Base-by-base conservation (phyloP, 2,329 filamentous ascomycete species). In the Aspergillus flavus region DNA sequence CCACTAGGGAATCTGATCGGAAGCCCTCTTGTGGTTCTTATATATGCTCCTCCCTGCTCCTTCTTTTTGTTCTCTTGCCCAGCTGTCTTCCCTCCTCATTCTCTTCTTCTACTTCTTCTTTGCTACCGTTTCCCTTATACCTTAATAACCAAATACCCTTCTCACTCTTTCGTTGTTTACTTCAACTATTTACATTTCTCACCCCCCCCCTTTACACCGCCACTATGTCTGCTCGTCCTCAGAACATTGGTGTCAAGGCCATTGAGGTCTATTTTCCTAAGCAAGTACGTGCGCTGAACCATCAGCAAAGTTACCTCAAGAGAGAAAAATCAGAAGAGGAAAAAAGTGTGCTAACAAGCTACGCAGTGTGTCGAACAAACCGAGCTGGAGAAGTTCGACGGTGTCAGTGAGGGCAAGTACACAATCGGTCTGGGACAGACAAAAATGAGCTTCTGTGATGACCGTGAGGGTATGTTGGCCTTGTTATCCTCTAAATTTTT, bases 201-300 rank as follows among this genome's bases (percentile, higher is more conserved):
- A 28, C 39, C 28, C 53, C 36, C 58, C 32, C 56, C 58, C 12
- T n/a, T 48, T 64, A 68, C 67, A 67, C 70, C 66, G 65, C 68
- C 72, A 80, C 68, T 70, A 94, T 93, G 91, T 86, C 90, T 76
- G 79, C 89, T 72, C 89, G 91, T 81, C 91, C 92, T 69, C 88
- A 93, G 81, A 94, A 94, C 83, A 90, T 95, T 80, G 92, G 92
- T 86, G 93, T 95, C 79, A 94, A 95, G 85, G 92, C 91, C 90
- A 92, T 95, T 80, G 92, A 95, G 79, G 87, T 95, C 77, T 95
- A 95, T 81, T 92, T 93, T 77, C 92, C 92, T 69, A 91, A 86
- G 79, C 92, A 94, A 88, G 92, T 94, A 81, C 68, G 88, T 81
- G n/a, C 4, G 45, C 26, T 9, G 7, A 28, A 12, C 26, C 10